Percentiles rank a stretch among this genome's conserved stretches.
Evolutionary conservation across 2,329 filamentous ascomycete species (phyloP).

Genomic region (Calonectria henricotiae): DNA sequence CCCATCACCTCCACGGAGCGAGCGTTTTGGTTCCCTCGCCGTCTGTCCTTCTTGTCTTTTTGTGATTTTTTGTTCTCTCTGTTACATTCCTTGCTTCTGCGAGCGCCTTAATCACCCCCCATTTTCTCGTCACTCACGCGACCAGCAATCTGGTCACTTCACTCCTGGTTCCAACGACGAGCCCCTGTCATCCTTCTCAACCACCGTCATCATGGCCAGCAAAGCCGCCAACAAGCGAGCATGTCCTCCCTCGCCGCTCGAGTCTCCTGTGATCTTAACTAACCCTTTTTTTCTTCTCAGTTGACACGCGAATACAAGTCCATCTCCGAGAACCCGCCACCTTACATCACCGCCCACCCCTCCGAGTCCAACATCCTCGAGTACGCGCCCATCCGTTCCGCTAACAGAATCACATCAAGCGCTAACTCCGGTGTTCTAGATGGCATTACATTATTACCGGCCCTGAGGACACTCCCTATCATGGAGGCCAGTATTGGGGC

Average conservation of each 20-base stretch:
- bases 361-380: constrained; percentile 94
- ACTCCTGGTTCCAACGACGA: constrained; percentile 14
- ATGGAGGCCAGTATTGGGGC: constrained; percentile 97
- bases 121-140: constrained; percentile 43
- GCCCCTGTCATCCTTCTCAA: constrained; percentile 24
- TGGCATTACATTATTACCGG: constrained; percentile 98
- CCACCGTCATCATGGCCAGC: constrained; percentile 73
- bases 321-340: constrained; percentile 83
- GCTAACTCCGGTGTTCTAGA: constrained; percentile 61
- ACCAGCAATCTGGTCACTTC: constrained; percentile 52
- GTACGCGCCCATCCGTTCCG: constrained; percentile 64
- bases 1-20: constrained; percentile 29
- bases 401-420: constrained; percentile 6
- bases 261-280: constrained; percentile 39
- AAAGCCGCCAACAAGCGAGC: constrained; percentile 82
- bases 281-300: constrained; percentile 55
- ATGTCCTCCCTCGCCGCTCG: constrained; percentile 53
- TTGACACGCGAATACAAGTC: constrained; percentile 76
- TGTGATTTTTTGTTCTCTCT: constrained; percentile 12
- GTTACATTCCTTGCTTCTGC: constrained; percentile 1
- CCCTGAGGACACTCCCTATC: constrained; percentile 93
- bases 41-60: constrained; percentile 30
- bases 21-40: constrained; percentile 21
- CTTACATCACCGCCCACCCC: constrained; percentile 90
- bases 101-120: constrained; percentile 14